Evolutionary conservation across 495 filamentous ascomycete species (phyloP).

Genomic region (Penicillium pancosmium): DNA sequence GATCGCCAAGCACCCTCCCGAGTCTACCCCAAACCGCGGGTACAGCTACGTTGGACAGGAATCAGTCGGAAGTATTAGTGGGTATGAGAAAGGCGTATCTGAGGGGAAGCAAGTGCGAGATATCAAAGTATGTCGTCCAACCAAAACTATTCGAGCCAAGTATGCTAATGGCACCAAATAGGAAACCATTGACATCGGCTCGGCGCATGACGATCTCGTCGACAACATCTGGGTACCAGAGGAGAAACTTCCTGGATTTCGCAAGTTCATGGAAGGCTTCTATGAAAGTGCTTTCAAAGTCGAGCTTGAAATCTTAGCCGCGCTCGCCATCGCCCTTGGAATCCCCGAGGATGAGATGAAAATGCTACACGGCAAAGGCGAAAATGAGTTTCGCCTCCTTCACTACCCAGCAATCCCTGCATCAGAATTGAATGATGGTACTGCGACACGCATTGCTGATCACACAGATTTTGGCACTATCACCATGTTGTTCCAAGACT

Average conservation of each 20-base stretch:
- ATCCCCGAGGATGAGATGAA: conserved; percentile 49
- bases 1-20: conserved; percentile 59
- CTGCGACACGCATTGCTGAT: conserved; percentile 35
- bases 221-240: conserved; percentile 63
- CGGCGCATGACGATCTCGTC: conserved; percentile 42
- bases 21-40: conserved; percentile 55
- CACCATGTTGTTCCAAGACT: conserved; percentile 55
- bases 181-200: conserved; percentile 67
- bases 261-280: conserved; percentile 57
- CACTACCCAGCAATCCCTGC: conserved; percentile 41
- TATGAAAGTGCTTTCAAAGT: conserved; percentile 38
- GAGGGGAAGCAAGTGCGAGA: conserved; percentile 29
- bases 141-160: conserved; percentile 1
- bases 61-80: conserved; percentile 59
- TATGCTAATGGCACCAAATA: conserved; percentile 18
- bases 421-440: conserved; percentile 24
- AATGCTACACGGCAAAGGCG: conserved; percentile 46
- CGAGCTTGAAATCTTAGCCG: conserved; percentile 47
- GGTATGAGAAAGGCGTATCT: conserved; percentile 40
- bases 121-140: conserved; percentile 25
- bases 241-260: conserved; percentile 59
- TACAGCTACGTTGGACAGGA: conserved; percentile 54
- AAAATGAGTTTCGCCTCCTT: conserved; percentile 52
- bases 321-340: conserved; percentile 46
- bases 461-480: conserved; percentile 53